Percentiles rank a stretch among this genome's conserved stretches.
phyloP scores from a whole-genome alignment of 2,329 filamentous ascomycete genomes.

The Fusarium zealandicum region DNA sequence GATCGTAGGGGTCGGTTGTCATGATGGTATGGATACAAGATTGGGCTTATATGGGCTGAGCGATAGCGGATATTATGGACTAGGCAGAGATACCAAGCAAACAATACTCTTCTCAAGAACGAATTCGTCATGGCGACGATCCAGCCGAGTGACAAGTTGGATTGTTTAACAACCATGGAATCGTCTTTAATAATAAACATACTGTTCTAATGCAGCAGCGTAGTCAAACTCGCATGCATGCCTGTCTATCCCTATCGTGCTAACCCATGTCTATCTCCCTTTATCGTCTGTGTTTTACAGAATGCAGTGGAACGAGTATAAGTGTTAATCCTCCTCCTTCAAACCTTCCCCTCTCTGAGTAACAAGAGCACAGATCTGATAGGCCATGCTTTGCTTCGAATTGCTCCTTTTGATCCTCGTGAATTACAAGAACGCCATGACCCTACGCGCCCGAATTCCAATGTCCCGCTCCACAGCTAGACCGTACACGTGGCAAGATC shows the following conservation, averaged over 20 bases:
- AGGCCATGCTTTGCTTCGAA: neutral
- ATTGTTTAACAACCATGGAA: too few relatives aligned
- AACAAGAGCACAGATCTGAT: neutral
- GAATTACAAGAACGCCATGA: constrained; percentile 40
- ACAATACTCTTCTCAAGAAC: neutral
- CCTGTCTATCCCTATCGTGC: constrained; percentile 3
- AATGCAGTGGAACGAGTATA: constrained; percentile 1
- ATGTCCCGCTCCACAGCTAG: constrained; percentile 18
- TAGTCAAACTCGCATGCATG: constrained; percentile 3
- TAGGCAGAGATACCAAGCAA: constrained; percentile 16
- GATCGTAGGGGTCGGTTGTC: constrained; percentile 6
- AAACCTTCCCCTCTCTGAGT: neutral
- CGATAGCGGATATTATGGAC: constrained; percentile 13
- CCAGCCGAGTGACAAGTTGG: too few relatives aligned
- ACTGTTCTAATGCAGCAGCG: neutral
- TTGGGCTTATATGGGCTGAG: constrained; percentile 14
- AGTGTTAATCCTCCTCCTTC: neutral
- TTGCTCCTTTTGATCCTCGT: constrained; percentile 2
- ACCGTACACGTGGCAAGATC: constrained; percentile 41
- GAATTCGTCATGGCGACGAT: neutral
- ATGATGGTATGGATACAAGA: constrained; percentile 5
- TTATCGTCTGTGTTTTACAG: constrained; percentile 2
- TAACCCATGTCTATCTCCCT: neutral
- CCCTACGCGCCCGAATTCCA: constrained; percentile 32
- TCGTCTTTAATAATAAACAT: too few relatives aligned